phyloP scores from a whole-genome alignment of 2,329 filamentous ascomycete species.

The Xylariaceae sp. region DNA sequence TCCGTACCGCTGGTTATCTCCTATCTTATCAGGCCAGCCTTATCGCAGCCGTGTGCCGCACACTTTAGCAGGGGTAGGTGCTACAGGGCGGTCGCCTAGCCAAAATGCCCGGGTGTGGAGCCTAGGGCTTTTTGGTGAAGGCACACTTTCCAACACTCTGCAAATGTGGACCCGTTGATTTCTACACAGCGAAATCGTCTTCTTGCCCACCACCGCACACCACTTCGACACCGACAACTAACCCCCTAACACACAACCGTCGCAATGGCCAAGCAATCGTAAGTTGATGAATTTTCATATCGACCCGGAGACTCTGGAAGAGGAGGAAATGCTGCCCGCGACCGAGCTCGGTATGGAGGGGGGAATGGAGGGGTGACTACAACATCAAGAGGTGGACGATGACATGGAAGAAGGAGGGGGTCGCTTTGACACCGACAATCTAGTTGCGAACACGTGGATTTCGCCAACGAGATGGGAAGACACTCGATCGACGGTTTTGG shows the following conservation, averaged over 20 bases:
- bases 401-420: background rate
- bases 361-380: background rate
- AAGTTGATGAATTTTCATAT: constrained; percentile 15
- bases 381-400: background rate
- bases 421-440: too few relatives aligned
- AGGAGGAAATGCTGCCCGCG: background rate
- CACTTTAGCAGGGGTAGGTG: too few relatives aligned
- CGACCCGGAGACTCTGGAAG: background rate
- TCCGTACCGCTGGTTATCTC: too few relatives aligned
- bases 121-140: constrained; percentile 5
- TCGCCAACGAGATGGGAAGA: too few relatives aligned
- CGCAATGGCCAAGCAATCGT: constrained; percentile 30
- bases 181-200: constrained; percentile 13
- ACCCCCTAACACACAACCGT: constrained; percentile 14
- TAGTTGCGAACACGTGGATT: too few relatives aligned
- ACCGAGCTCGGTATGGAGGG: constrained; percentile 3
- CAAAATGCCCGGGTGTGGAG: constrained; percentile 12
- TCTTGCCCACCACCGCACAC: constrained; percentile 12
- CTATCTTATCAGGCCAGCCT: constrained; percentile 4
- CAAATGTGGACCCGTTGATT: constrained; percentile 9
- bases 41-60: too few relatives aligned
- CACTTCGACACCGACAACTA: constrained; percentile 8
- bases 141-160: background rate
- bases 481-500: too few relatives aligned
- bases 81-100: constrained; percentile 4